phyloP scores from a whole-genome alignment of 345 rosid genomes.

The Gossypium arboreum region DNA sequence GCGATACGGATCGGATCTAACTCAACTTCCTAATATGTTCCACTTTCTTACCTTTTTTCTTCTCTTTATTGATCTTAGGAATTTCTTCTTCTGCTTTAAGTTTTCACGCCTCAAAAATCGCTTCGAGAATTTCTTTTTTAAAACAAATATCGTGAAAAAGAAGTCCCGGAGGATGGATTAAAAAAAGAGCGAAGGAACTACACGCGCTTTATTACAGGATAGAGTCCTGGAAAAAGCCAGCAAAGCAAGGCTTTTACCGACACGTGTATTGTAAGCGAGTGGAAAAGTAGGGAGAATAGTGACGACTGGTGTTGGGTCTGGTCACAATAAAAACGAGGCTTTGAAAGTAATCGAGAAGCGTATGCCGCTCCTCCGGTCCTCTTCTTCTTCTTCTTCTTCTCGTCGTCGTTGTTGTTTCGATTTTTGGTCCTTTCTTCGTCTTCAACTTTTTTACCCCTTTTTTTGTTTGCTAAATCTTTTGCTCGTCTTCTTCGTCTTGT shows the following conservation, averaged over 20 bases:
- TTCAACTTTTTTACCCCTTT: neutral
- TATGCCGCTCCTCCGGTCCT: conserved; percentile 18
- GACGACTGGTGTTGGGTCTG: conserved; percentile 17
- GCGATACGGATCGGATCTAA: neutral
- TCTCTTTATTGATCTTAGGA: neutral
- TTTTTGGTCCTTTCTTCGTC: neutral
- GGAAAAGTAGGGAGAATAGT: neutral
- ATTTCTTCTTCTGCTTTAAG: neutral
- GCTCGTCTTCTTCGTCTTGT: neutral
- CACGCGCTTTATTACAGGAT: conserved; percentile 27
- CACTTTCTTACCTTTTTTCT: neutral
- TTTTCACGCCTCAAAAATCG: neutral
- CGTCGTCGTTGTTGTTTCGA: neutral
- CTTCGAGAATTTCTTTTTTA: neutral
- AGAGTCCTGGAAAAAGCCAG: conserved; percentile 7
- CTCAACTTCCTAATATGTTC: neutral
- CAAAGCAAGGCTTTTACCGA: neutral
- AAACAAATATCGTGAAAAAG: neutral
- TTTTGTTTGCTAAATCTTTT: neutral
- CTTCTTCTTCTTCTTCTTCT: conserved; percentile 4
- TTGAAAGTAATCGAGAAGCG: conserved; percentile 26
- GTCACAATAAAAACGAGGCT: conserved; percentile 29
- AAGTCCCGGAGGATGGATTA: neutral
- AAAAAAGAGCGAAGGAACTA: neutral
- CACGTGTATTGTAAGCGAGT: conserved; percentile 27